These are phyloP conservation scores for Grosmannia clavigera DNA, from an alignment of 2,329 filamentous ascomycete species.

Conservation along the genomic window DNA sequence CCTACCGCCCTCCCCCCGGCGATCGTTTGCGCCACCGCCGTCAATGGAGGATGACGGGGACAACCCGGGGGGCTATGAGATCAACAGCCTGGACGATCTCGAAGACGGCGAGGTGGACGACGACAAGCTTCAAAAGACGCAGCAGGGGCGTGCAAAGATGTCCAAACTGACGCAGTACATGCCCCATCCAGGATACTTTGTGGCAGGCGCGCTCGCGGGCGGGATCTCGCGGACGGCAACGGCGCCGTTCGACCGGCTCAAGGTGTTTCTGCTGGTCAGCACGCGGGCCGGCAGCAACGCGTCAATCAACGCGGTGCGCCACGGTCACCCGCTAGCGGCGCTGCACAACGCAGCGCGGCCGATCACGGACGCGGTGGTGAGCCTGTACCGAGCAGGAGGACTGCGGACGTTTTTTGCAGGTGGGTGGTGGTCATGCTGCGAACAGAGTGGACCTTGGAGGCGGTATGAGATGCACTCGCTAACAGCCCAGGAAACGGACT, in stretches of 20 bases:
- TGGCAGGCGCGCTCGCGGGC: slow-evolving; percentile 88
- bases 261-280: slow-evolving; percentile 94
- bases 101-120: slow-evolving; percentile 3
- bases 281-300: slow-evolving; percentile 49
- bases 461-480: background rate
- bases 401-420: slow-evolving; percentile 85
- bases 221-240: slow-evolving; percentile 92
- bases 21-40: background rate
- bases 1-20: background rate
- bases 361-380: slow-evolving; percentile 58
- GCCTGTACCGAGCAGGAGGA: slow-evolving; percentile 77
- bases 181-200: slow-evolving; percentile 91
- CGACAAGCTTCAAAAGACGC: slow-evolving; percentile 7
- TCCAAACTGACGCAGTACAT: slow-evolving; percentile 50
- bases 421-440: slow-evolving; percentile 22
- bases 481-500: slow-evolving; percentile 66
- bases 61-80: background rate
- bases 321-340: slow-evolving; percentile 53
- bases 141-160: background rate
- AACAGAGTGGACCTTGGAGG: too few species aligned
- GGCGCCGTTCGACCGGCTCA: slow-evolving; percentile 88
- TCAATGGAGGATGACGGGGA: background rate
- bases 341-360: slow-evolving; percentile 55
- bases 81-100: background rate
- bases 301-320: slow-evolving; percentile 53